Percentiles rank a stretch among this genome's conserved stretches.
Conservation (phyloP, 768 basidiomycete species). For the Leucosporidium creatinivorum region DNA sequence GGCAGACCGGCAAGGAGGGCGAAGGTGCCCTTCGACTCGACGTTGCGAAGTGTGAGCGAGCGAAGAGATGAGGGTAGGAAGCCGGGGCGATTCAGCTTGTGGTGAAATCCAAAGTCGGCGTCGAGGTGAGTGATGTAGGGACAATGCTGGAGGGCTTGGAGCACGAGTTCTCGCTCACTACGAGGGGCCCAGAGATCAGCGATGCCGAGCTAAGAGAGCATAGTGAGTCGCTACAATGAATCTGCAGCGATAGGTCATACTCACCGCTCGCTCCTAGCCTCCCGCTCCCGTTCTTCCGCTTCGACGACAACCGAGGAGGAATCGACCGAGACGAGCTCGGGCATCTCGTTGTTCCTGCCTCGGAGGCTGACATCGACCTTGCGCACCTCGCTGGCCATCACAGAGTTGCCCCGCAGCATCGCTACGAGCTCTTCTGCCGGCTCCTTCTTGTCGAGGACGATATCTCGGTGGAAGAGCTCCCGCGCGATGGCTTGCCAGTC, state of each 20-base stretch:
- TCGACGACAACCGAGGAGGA: background rate
- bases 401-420: background rate
- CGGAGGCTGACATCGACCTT: background rate
- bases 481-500: too few species aligned
- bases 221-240: background rate
- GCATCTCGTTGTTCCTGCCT: constrained; percentile 1
- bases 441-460: background rate
- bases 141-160: background rate
- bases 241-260: background rate
- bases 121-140: constrained; percentile 7
- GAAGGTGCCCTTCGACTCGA: constrained; percentile 16
- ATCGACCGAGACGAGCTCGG: background rate
- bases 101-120: constrained; percentile 26
- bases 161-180: background rate
- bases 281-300: background rate
- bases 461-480: too few species aligned
- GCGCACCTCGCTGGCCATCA: background rate
- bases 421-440: constrained; percentile 1
- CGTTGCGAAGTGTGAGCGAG: constrained; percentile 19
- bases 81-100: background rate
- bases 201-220: background rate
- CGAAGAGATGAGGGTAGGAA: constrained; percentile 8
- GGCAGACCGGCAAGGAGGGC: constrained; percentile 11
- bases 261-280: background rate
- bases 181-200: background rate